These are phyloP conservation scores for Fusarium oxysporum DNA, from an alignment of 2,329 filamentous ascomycete genomes.

Conservation along the genomic window DNA sequence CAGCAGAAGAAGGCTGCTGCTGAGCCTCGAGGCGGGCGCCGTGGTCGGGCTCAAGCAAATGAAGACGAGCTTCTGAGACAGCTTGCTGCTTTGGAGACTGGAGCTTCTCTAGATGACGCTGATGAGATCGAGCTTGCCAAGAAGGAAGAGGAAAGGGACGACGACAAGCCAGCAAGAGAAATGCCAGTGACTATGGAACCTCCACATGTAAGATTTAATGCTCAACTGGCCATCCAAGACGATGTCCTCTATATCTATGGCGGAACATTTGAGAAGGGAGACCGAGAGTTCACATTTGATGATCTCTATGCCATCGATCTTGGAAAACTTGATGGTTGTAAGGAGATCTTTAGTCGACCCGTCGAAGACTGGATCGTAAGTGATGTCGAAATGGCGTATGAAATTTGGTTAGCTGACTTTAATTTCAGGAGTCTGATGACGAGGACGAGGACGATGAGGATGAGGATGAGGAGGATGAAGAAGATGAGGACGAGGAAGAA, in stretches of 20 bases:
- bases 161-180: conserved; percentile 69
- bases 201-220: conserved; percentile 91
- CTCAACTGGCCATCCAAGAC: conserved; percentile 88
- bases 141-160: conserved; percentile 65
- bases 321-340: conserved; percentile 94
- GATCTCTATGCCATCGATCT: conserved; percentile 94
- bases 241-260: conserved; percentile 95
- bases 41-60: conserved; percentile 85
- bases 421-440: conserved; percentile 65
- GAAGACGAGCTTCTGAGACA: conserved; percentile 92
- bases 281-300: conserved; percentile 95
- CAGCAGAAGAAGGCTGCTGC: conserved; percentile 68
- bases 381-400: conserved; percentile 2
- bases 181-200: conserved; percentile 81
- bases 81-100: conserved; percentile 85
- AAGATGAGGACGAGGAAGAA: conserved; percentile 64
- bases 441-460: conserved; percentile 70
- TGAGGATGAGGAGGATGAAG: conserved; percentile 70
- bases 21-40: conserved; percentile 66
- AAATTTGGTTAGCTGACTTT: conserved; percentile 21
- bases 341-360: conserved; percentile 87
- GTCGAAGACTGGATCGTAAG: conserved; percentile 84
- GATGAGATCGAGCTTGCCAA: conserved; percentile 63
- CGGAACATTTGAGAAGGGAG: conserved; percentile 94
- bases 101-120: conserved; percentile 68